Evolutionary conservation across 805 yeast genomes (phyloP), one percentile per base, ranked within the genome.

Genomic region (Yarrowia yakushimensis): DNA sequence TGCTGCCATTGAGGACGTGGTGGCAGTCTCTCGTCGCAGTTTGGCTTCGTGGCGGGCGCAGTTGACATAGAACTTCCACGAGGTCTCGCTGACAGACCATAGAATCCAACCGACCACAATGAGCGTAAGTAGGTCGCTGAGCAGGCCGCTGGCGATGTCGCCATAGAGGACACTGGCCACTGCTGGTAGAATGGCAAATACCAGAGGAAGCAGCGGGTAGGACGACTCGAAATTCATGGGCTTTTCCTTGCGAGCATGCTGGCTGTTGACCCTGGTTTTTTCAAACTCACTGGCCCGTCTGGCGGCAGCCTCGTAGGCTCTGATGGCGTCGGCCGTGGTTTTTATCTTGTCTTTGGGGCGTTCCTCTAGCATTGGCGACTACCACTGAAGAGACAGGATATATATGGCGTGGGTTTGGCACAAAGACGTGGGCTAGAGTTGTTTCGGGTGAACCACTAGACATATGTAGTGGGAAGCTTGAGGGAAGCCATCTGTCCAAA

Each of bases 171-270:
- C 36, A 22, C 63, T 45, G 12, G 64, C 62, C 4, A 42, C 59
- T 3, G 69, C 70, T 13, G 71, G 70, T 4, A 68, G 61, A 20
- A 68, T 43, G 1, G 69, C 67, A 23, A 68, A 60, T 2, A 62
- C 41, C 60, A 68, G 55, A 12, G 61, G 61, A 27, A 55, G 48
- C 20, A 55, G 46, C 20, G 48, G 48, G 36, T 41, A 39, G 11
- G 61, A 55, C 12, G 48, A 39, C 27, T 55, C 61, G 36, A 55
- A 39, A 15, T n/a, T 36, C 28, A 33, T 34, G 43, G 59, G 43
- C 15, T 52, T 52, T 25, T 52, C 59, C 13, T 27, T 52, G 25
- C 17, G 43, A 27, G 59, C 59, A 25, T 34, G 30, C 17, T 52
- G 59, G 11, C 39, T 48, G 59, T 25, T 34, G 43, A 17, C 59